Base-by-base conservation (phyloP, 371 early-diverging fungal genomes). In the Saksenaea vasiformis region DNA sequence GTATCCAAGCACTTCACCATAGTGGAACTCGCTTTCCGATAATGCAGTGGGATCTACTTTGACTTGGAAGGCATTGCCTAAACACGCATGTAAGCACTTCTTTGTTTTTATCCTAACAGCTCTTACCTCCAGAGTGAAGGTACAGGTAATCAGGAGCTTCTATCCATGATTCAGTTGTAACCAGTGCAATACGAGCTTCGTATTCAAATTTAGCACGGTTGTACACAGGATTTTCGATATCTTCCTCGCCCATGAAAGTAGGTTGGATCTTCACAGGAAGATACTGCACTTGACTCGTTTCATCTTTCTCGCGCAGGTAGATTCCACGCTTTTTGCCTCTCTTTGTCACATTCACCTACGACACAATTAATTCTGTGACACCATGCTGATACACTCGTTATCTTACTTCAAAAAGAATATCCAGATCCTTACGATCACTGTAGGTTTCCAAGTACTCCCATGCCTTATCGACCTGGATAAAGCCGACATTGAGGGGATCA, bases 391-490 rank as follows among this genome's bases (percentile, higher is more conserved):
- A 8, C 17, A 19, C 0, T 7, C 5, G 7, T n/a, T 14, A 28
- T 17, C 47, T 61, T 36, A 92, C 85, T 47, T 80, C 68, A 66
- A 86, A 94, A 37, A 80, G 64, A 17, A 93, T 79, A 62, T 95
- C 95, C 67, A 90, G 83, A 67, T 89, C 86, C 4, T 74, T 68
- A 27, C 82, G 78, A 27, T 81, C 79, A 31, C 80, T 81, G 67
- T 84, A 80, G 35, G 71, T 84, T 38, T 89, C 70, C 19, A 96
- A 76, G 66, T 92, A 92, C 56, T 88, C 87, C 89, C 91, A 97
- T 0, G 96, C 91, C 39, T 88, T 86, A 34, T 92, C 90, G 0
- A 95, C 94, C 78, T 97, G 97, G 57, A 96, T 82, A 67, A 96
- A 85, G 1, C 93, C 93, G 47, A 92, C 90, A 38, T 83, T 79